Conservation (phyloP, 2,329 filamentous ascomycete species). For the Cytospora piceicola region DNA sequence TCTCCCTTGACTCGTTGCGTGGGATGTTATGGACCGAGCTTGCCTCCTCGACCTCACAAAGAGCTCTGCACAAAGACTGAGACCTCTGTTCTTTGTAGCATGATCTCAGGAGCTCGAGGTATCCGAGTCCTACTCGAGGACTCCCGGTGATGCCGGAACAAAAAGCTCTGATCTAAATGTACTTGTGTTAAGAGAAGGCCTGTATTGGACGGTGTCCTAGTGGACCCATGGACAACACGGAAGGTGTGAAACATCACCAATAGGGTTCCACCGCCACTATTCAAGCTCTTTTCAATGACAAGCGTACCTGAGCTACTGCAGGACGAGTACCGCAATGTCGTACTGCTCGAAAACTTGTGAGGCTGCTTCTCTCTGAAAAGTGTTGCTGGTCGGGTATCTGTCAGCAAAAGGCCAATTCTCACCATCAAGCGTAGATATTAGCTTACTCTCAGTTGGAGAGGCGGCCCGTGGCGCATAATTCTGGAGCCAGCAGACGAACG, state of each 20-base stretch:
- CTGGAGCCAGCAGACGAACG: constrained; percentile 9
- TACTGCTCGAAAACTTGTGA: not conserved
- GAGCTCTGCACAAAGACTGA: constrained; percentile 24
- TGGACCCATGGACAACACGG: constrained; percentile 9
- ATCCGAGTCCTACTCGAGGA: constrained; percentile 8
- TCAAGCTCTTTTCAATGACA: not conserved
- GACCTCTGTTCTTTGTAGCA: constrained; percentile 21
- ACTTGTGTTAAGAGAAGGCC: constrained; percentile 16
- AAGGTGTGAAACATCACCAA: constrained; percentile 28
- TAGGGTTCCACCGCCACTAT: constrained; percentile 13
- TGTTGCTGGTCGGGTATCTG: constrained; percentile 2
- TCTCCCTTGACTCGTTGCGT: constrained; percentile 18
- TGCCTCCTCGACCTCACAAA: constrained; percentile 19
- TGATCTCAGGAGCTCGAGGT: constrained; percentile 1
- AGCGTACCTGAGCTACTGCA: constrained; percentile 23
- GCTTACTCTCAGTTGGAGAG: constrained; percentile 1
- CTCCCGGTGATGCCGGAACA: constrained; percentile 9
- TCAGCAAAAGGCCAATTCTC: constrained; percentile 3
- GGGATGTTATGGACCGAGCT: constrained; percentile 13
- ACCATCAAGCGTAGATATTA: not conserved
- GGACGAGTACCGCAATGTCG: constrained; percentile 5
- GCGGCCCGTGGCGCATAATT: not conserved
- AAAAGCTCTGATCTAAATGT: constrained; percentile 16
- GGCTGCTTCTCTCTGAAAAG: constrained; percentile 1
- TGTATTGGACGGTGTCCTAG: constrained; percentile 12